phyloP scores from a whole-genome alignment of 257 asterid genomes.

The Solanum stenotomum region DNA sequence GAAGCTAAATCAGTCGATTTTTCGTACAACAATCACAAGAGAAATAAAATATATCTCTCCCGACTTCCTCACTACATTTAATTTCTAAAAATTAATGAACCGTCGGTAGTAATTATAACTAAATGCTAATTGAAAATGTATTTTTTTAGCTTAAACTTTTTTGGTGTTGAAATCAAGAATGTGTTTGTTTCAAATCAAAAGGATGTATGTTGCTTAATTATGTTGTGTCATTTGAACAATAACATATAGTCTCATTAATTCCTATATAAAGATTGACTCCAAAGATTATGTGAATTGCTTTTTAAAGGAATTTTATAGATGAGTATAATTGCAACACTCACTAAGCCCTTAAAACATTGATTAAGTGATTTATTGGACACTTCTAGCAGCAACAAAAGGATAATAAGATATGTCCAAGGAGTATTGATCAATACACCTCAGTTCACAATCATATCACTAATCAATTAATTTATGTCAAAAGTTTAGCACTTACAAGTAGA shows the following conservation, averaged over 20 bases:
- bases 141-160: neutral
- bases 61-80: neutral
- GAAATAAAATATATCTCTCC: neutral
- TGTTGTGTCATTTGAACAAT: neutral
- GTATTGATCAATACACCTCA: neutral
- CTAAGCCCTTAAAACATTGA: neutral
- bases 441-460: neutral
- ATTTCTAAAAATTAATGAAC: neutral
- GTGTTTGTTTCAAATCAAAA: neutral
- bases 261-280: neutral
- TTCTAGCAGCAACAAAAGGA: neutral
- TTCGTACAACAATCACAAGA: neutral
- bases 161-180: neutral
- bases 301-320: neutral
- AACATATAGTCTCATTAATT: neutral
- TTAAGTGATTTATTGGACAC: neutral
- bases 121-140: neutral
- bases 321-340: neutral
- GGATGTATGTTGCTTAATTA: neutral
- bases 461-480: neutral
- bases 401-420: neutral
- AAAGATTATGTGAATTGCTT: neutral
- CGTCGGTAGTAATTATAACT: neutral
- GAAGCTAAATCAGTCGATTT: neutral
- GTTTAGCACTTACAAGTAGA: neutral